A percentile compares a stretch with the other conserved stretches of the same genome.
phyloP scores from a whole-genome alignment of 108 stramenopile genomes.

The Conticribra guillardii region DNA sequence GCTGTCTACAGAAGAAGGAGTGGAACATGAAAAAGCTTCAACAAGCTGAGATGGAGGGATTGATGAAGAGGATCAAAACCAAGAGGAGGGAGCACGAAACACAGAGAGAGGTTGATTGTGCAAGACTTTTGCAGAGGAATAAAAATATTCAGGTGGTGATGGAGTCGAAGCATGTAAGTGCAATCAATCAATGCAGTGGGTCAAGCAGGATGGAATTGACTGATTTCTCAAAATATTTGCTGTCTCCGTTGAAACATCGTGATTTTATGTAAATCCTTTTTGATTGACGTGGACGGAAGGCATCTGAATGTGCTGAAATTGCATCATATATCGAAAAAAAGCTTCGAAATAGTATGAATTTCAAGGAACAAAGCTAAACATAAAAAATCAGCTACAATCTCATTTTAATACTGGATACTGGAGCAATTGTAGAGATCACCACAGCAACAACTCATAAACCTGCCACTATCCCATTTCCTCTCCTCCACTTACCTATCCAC shows the following conservation, averaged over 20 bases:
- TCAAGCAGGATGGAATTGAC: no score
- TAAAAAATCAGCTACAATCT: no score
- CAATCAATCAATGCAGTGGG: no score
- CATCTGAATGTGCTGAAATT: no score
- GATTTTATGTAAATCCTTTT: no score
- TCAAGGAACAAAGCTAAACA: no score
- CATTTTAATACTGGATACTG: no score
- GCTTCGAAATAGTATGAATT: no score
- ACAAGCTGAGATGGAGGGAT: constrained; percentile 3
- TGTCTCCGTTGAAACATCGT: no score
- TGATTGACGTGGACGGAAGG: no score
- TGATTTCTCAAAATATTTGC: no score
- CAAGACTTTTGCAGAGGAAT: constrained; percentile 10
- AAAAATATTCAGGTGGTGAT: constrained; percentile 8
- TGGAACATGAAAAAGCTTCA: constrained; percentile 9
- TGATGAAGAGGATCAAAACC: constrained; percentile 11
- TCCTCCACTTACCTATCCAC: constrained; percentile 7
- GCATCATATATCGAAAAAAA: no score
- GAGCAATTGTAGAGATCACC: constrained; percentile 53
- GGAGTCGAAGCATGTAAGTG: constrained; percentile 10
- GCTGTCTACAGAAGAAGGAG: neutral
- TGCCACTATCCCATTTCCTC: constrained; percentile 44
- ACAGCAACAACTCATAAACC: constrained; percentile 59
- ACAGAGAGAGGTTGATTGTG: neutral
- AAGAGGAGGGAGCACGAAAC: constrained; percentile 5